Conservation (phyloP, 2,329 filamentous ascomycete genomes). For the Stemphylium beticola region DNA sequence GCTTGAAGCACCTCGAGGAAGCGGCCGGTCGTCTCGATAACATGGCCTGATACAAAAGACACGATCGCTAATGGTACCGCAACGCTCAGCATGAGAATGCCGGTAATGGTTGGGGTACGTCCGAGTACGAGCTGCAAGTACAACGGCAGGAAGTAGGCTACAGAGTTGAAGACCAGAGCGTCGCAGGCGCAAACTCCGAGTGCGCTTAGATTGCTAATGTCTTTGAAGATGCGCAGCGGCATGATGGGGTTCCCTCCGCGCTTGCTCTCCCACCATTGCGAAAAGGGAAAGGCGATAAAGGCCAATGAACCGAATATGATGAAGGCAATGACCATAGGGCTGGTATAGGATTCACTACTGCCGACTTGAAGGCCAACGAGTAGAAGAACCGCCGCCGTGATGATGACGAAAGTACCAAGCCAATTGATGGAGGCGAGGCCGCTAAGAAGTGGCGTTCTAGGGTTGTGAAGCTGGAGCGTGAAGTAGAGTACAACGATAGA, state of each 20-base stretch:
- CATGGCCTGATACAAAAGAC: conserved; percentile 55
- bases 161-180: conserved; percentile 67
- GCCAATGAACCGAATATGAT: conserved; percentile 57
- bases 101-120: conserved; percentile 64
- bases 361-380: conserved; percentile 62
- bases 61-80: conserved; percentile 54
- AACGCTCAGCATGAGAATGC: conserved; percentile 66
- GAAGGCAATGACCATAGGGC: conserved; percentile 58
- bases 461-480: conserved; percentile 61
- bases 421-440: conserved; percentile 61
- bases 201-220: conserved; percentile 62
- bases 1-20: conserved; percentile 48
- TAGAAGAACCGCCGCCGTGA: conserved; percentile 57
- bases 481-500: conserved; percentile 58
- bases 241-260: conserved; percentile 69
- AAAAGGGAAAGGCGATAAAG: conserved; percentile 60
- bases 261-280: conserved; percentile 68
- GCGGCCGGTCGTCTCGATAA: conserved; percentile 53
- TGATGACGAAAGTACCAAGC: conserved; percentile 58
- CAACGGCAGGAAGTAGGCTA: conserved; percentile 74
- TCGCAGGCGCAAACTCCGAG: conserved; percentile 59
- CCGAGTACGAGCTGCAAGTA: conserved; percentile 74
- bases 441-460: conserved; percentile 53
- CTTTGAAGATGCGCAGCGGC: conserved; percentile 69
- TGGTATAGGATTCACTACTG: conserved; percentile 55